Conservation (phyloP, 1,284 basidiomycete genomes). For the Leccinum holopus region DNA sequence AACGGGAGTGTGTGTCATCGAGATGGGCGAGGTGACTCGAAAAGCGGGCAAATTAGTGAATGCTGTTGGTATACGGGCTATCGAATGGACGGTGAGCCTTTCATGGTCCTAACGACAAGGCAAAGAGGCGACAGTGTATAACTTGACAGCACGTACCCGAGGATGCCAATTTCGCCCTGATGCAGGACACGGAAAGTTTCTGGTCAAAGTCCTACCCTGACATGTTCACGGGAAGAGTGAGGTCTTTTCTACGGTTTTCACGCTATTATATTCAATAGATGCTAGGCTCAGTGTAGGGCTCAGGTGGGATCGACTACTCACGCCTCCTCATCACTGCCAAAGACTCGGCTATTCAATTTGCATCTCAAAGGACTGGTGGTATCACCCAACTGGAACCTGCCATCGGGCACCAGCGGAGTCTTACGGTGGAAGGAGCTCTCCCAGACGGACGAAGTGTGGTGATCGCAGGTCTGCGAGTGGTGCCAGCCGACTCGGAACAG, state of each 20-base stretch:
- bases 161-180: constrained; percentile 48
- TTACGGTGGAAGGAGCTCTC: constrained; percentile 46
- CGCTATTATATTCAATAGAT: neutral
- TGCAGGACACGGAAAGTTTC: constrained; percentile 59
- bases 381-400: constrained; percentile 65
- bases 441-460: constrained; percentile 40
- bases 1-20: constrained; percentile 61
- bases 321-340: constrained; percentile 22
- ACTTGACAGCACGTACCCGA: constrained; percentile 22
- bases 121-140: constrained; percentile 62
- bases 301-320: constrained; percentile 47
- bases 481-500: constrained; percentile 7
- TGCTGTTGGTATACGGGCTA: constrained; percentile 56
- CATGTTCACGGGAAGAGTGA: constrained; percentile 47
- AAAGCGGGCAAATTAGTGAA: constrained; percentile 40
- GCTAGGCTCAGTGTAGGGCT: constrained; percentile 45
- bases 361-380: constrained; percentile 49
- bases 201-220: constrained; percentile 70
- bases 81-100: constrained; percentile 37
- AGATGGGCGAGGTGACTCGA: constrained; percentile 42
- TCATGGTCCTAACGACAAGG: constrained; percentile 9
- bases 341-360: constrained; percentile 60
- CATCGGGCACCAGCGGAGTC: constrained; percentile 41
- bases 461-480: constrained; percentile 22
- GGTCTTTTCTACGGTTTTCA: constrained; percentile 34